Base-by-base conservation (phyloP, 805 yeast genomes). In the Candida sakaeoensis region DNA sequence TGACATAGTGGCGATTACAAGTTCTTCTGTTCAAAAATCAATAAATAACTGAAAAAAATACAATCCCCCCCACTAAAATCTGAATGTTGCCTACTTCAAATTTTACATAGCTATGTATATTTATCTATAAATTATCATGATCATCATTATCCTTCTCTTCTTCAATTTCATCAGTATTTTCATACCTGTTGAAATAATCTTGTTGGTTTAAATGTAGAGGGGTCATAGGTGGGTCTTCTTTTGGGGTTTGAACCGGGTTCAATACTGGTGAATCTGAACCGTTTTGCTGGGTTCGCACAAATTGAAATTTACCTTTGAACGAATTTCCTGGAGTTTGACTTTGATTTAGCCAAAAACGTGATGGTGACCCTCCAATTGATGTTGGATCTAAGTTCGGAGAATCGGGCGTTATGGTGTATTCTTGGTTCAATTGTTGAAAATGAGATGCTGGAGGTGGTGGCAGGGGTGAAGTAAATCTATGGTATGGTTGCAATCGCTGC, bases 291-390 rank as follows among this genome's bases (percentile, higher is more conserved):
- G 16, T 28, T 15, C 27, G 16, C 38, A 40, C 45, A 42, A 42
- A 37, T 27, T 46, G 56, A 39, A 49, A 46, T 41, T 44, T 47
- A 35, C 13, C 59, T 54, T 19, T 39, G 24, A 30, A 34, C 8
- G 37, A 26, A 18, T 27, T 24, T 40, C 46, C 55, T 1, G 81
- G 81, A 0, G 81, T 74, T 38, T 71, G 72, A n/a, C 69, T 63
- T 33, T 71, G 72, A n/a, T 70, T 63, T 33, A 77, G 56, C 68
- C 76, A 71, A 45, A 77, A 75, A 36, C 75, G 55, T 4, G 80
- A 74, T 1, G 82, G 82, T 0, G 80, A 74, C 5, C 77, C 79
- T 2, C 74, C 72, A 12, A 76, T 36, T 4, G 79, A 74, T 0
- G 72, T 66, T 2, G 82, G 80, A 32, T 61, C 70, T 38, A 77